A percentile compares a stretch with the other conserved stretches of the same genome.
phyloP scores from a whole-genome alignment of 768 basidiomycete species.

The Kwoniella sp. region DNA sequence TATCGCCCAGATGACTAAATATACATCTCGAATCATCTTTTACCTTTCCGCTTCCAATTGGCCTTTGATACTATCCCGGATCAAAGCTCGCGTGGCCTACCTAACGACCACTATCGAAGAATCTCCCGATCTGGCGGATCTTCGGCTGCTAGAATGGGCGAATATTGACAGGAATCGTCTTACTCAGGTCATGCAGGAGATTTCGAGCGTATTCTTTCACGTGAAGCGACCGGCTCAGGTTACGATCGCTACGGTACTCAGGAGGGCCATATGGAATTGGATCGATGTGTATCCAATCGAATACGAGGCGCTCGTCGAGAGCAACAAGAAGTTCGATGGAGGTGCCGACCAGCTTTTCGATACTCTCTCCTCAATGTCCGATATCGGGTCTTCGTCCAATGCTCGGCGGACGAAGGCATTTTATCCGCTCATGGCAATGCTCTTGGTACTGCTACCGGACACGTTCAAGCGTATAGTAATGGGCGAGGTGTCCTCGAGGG shows the following conservation, averaged over 20 bases:
- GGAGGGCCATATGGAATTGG: conserved; percentile 87
- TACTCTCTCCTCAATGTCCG: conserved; percentile 63
- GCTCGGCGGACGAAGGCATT: conserved; percentile 59
- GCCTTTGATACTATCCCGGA: conserved; percentile 71
- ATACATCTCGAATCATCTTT: conserved; percentile 69
- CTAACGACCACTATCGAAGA: conserved; percentile 62
- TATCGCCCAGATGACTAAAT: conserved; percentile 36
- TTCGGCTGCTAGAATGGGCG: conserved; percentile 76
- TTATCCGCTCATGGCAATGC: conserved; percentile 78
- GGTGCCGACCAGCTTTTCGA: conserved; percentile 87
- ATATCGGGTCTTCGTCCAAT: conserved; percentile 35
- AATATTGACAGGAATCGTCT: conserved; percentile 72
- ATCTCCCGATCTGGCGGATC: conserved; percentile 70
- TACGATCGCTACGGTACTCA: conserved; percentile 71
- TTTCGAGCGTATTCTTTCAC: conserved; percentile 78
- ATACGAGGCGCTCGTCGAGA: conserved; percentile 71
- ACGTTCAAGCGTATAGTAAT: conserved; percentile 63
- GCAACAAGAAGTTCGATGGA: conserved; percentile 69
- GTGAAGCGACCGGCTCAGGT: conserved; percentile 75
- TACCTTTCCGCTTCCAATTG: conserved; percentile 88
- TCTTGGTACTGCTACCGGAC: conserved; percentile 76
- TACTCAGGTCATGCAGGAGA: conserved; percentile 72
- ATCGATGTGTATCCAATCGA: conserved; percentile 76
- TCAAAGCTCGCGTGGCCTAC: conserved; percentile 69
- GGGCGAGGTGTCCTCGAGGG: conserved; percentile 26